phyloP scores from a whole-genome alignment of 2,329 filamentous ascomycete species.

The Mycosphaerella sp. region DNA sequence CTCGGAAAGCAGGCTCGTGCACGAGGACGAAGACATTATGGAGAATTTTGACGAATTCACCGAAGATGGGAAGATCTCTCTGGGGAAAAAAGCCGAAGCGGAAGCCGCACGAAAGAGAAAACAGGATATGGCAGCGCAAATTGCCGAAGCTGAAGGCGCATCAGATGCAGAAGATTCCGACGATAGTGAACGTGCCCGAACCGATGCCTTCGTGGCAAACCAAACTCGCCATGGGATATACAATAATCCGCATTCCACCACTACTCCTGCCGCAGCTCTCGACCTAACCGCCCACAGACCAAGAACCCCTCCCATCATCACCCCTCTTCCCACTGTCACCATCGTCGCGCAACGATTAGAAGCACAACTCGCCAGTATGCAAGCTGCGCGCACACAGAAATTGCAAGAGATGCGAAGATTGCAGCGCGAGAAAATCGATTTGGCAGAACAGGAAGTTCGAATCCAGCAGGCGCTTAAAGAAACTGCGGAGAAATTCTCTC shows the following conservation, averaged over 20 bases:
- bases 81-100: constrained; percentile 72
- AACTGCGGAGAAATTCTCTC: constrained; percentile 65
- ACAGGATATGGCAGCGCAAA: constrained; percentile 75
- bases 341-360: constrained; percentile 61
- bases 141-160: constrained; percentile 56
- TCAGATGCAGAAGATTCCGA: constrained; percentile 43
- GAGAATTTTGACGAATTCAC: constrained; percentile 86
- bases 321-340: constrained; percentile 66
- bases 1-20: constrained; percentile 62
- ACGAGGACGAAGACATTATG: constrained; percentile 84
- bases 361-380: constrained; percentile 56
- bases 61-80: constrained; percentile 64
- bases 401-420: constrained; percentile 59
- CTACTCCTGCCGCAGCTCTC: neutral
- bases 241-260: constrained; percentile 13
- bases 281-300: constrained; percentile 29
- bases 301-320: constrained; percentile 52
- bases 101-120: constrained; percentile 59
- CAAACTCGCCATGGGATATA: constrained; percentile 87
- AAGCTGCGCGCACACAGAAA: constrained; percentile 52
- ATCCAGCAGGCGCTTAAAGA: constrained; percentile 76
- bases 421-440: constrained; percentile 60
- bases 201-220: constrained; percentile 77
- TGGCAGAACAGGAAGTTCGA: constrained; percentile 65
- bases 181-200: constrained; percentile 55